Evolutionary conservation across 179 eudicot genomes (phyloP), one percentile per base, ranked within the genome.

Genomic region (Camellia oleifera): DNA sequence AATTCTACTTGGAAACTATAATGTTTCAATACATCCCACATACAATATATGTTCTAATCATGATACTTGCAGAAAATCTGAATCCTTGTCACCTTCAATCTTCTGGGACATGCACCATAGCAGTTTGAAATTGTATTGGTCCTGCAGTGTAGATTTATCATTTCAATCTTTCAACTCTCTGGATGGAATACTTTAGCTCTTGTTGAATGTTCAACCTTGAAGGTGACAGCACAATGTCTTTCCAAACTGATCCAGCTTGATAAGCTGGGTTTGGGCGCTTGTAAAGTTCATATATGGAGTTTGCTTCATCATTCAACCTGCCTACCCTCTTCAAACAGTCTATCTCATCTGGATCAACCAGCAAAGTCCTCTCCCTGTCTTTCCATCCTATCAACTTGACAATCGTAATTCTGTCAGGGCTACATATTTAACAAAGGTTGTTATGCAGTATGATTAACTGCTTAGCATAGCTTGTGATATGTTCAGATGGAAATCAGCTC

Each of bases 371-470:
- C 81, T 94, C 99, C 85, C 87, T 97, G 82, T 97, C 99, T 79
- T 97, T 94, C 98, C 98, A 94, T 85, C 97, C 99, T 92, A 97
- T 97, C 95, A 97, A 80, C 99, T 97, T 87, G 81, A 87, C 46
- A 85, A 74, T 23, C 79, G 82, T 18, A 53, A 70, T 14, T 40
- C 45, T 85, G 74, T 84, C 75, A 88, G 81, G 54, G 73, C 80
- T 71, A 65, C 52, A 32, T 62, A 20, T 68, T 62, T 65, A 46
- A 26, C 13, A 10, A 56, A 65, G 26, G 52, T 17, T 46, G 11
- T 50, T 71, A 46, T 17, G 40, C 42, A 20, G 52, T 48, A 48
- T 48, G 7, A 48, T 4, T 7, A 76, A 77, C 32, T 77, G 52
- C 69, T 53, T 57, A 20, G 45, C 9, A 23, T 20, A n/a, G 52